phyloP scores from a whole-genome alignment of 495 filamentous ascomycete species.

The Aspergillus sparsus region DNA sequence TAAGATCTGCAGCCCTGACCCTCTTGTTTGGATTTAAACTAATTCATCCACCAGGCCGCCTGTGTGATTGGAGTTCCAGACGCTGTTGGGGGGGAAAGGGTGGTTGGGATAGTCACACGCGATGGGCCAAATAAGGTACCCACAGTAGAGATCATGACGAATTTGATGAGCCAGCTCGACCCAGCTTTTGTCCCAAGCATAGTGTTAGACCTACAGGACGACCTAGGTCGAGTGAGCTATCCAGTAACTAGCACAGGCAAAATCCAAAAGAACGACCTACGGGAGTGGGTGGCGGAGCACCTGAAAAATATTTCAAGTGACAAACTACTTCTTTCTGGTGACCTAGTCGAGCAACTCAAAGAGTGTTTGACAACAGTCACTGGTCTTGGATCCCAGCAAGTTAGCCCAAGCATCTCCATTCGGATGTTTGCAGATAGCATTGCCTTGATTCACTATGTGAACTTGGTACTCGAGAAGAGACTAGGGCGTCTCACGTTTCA shows the following conservation, averaged over 20 bases:
- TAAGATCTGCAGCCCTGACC: conserved; percentile 7
- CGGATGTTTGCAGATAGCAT: conserved; percentile 24
- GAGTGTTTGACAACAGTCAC: conserved; percentile 17
- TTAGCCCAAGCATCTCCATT: conserved; percentile 15
- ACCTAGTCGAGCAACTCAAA: not conserved
- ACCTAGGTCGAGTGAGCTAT: conserved; percentile 33
- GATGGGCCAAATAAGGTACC: conserved; percentile 9
- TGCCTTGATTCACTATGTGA: conserved; percentile 23
- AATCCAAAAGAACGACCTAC: conserved; percentile 33
- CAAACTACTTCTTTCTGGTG: not conserved
- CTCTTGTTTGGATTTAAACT: not conserved
- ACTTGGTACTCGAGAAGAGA: not conserved
- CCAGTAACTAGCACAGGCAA: conserved; percentile 44
- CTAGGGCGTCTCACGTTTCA: conserved; percentile 1
- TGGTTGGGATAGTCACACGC: conserved; percentile 23
- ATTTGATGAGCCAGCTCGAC: conserved; percentile 30
- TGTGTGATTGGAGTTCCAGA: conserved; percentile 19
- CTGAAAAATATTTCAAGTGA: conserved; percentile 7
- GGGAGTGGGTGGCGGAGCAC: conserved; percentile 20
- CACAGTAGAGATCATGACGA: conserved; percentile 24
- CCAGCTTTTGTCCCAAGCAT: conserved; percentile 30
- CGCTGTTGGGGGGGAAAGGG: conserved; percentile 18
- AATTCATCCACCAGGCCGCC: not conserved
- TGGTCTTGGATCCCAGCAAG: not conserved
- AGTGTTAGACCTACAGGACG: conserved; percentile 30